Conservation (phyloP, 352 stramenopile species). For the Phytopythium sindhum region DNA sequence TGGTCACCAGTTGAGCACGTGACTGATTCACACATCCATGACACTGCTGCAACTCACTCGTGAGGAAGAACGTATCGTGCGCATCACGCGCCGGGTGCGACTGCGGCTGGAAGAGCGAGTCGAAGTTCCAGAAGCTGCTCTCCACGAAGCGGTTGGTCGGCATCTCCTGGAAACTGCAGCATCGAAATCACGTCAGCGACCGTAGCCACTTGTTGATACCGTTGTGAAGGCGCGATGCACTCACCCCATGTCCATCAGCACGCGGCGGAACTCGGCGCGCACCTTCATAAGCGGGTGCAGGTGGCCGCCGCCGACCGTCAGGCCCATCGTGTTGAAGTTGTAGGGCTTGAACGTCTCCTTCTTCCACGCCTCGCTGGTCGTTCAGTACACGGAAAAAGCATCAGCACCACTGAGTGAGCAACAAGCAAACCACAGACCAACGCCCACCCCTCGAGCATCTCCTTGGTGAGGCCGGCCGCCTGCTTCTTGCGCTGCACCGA, state of each 20-base stretch:
- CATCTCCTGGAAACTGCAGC: slow-evolving; percentile 97
- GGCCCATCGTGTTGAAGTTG: slow-evolving; percentile 98
- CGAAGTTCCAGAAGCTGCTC: slow-evolving; percentile 99
- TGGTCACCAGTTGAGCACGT: not conserved
- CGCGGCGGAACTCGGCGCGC: slow-evolving; percentile 97
- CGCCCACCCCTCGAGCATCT: slow-evolving; percentile 95
- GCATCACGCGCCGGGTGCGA: slow-evolving; percentile 98
- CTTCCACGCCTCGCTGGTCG: slow-evolving; percentile 88
- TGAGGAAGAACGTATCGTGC: slow-evolving; percentile 99
- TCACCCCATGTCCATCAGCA: slow-evolving; percentile 99
- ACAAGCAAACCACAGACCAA: too few relatives aligned
- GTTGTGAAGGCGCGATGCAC: slow-evolving; percentile 5
- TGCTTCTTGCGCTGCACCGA: slow-evolving; percentile 94
- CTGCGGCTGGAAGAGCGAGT: slow-evolving; percentile 99
- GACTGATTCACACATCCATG: not conserved
- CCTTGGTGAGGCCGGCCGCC: slow-evolving; percentile 96
- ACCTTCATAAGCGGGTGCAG: slow-evolving; percentile 98
- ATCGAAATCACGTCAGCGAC: not conserved
- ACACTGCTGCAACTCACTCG: slow-evolving; percentile 41
- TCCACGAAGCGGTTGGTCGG: slow-evolving; percentile 99
- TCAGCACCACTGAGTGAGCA: slow-evolving; percentile 9
- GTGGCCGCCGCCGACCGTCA: slow-evolving; percentile 94
- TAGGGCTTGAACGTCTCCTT: slow-evolving; percentile 97
- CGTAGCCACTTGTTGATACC: not conserved
- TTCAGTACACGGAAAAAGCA: not conserved